These are phyloP conservation scores for Oryza meridionalis DNA, from an alignment of 176 grass and related monocot species.

Conservation along the genomic window DNA sequence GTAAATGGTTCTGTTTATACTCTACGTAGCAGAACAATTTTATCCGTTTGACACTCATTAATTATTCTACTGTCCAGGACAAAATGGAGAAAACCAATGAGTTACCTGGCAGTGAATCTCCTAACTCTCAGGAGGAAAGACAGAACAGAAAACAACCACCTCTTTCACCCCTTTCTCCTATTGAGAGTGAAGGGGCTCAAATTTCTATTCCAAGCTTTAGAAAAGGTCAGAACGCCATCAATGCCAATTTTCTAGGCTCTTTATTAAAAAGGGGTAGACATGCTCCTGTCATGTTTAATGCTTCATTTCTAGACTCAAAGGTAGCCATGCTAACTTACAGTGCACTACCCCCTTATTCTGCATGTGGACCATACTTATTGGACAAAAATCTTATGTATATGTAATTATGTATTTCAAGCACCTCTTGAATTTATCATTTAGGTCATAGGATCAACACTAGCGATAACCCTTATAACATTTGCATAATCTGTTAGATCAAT, in stretches of 20 bases:
- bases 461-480: conserved; percentile 1
- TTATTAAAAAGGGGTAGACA: conserved; percentile 16
- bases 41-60: conserved; percentile 17
- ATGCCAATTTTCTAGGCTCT: background rate
- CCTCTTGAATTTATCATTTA: conserved; percentile 17
- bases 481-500: conserved; percentile 3
- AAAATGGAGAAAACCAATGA: conserved; percentile 41
- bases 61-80: conserved; percentile 35
- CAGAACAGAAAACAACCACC: conserved; percentile 28
- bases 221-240: conserved; percentile 45
- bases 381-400: background rate
- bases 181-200: conserved; percentile 47
- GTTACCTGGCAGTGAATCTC: conserved; percentile 42
- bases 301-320: conserved; percentile 9
- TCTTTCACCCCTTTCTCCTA: conserved; percentile 44
- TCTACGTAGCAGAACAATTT: conserved; percentile 25
- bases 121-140: conserved; percentile 41
- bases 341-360: background rate
- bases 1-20: conserved; percentile 30
- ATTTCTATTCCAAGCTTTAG: conserved; percentile 41
- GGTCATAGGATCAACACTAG: background rate
- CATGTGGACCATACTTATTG: background rate
- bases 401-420: background rate
- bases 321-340: conserved; percentile 4
- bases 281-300: background rate